Percentiles rank a stretch among this genome's conserved stretches.
These are phyloP conservation scores for Backusella psychrophila DNA, from an alignment of 192 early-diverging fungal species.

Conservation along the genomic window DNA sequence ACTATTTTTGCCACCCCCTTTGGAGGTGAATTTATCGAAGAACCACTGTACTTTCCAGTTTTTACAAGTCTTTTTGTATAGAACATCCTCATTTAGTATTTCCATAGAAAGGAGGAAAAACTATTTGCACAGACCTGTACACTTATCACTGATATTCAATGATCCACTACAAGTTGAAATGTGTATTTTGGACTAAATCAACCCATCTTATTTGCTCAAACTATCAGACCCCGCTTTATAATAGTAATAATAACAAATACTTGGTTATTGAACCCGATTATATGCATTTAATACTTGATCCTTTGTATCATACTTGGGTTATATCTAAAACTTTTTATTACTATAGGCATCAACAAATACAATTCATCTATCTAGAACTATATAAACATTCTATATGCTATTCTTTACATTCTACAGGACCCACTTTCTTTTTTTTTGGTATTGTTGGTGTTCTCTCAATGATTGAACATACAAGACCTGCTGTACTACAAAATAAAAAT, in stretches of 20 bases:
- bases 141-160: no score
- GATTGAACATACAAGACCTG: background rate
- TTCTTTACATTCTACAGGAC: background rate
- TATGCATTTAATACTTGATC: background rate
- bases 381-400: background rate
- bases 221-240: background rate
- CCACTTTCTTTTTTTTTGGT: background rate
- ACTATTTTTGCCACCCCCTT: no score
- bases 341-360: no score
- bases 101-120: no score
- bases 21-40: no score
- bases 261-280: background rate
- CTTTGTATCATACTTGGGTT: background rate
- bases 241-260: no score
- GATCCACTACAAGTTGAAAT: background rate
- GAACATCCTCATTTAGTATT: no score
- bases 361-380: background rate
- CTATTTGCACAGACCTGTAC: no score
- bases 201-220: background rate
- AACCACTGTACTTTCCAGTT: no score
- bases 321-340: no score
- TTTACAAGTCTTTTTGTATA: no score
- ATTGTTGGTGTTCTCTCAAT: background rate
- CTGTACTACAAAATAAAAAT: background rate
- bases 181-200: background rate